Percentiles rank a stretch among this genome's conserved stretches.
Conservation (phyloP, 805 yeast genomes). For the Candida rishiriensis region DNA sequence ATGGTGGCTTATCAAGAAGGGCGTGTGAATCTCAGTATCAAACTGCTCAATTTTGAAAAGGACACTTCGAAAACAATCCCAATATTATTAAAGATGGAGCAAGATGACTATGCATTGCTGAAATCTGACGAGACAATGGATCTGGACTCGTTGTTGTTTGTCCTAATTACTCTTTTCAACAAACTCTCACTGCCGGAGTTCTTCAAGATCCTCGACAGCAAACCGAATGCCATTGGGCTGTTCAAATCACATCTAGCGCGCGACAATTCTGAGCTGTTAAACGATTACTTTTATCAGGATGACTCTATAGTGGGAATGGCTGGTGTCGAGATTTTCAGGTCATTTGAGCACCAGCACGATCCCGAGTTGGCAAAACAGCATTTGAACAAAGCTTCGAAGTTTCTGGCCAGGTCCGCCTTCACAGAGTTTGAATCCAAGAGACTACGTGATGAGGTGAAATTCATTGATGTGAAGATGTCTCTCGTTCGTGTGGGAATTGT, state of each 20-base stretch:
- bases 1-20: slow-evolving; percentile 78
- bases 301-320: slow-evolving; percentile 51
- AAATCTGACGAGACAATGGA: slow-evolving; percentile 62
- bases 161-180: slow-evolving; percentile 50
- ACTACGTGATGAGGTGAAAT: slow-evolving; percentile 40
- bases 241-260: slow-evolving; percentile 33
- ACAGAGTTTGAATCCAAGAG: slow-evolving; percentile 34
- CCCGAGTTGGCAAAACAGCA: slow-evolving; percentile 19
- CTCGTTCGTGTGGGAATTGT: slow-evolving; percentile 37
- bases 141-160: slow-evolving; percentile 54
- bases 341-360: slow-evolving; percentile 16
- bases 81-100: slow-evolving; percentile 65
- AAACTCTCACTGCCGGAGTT: slow-evolving; percentile 62
- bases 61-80: slow-evolving; percentile 56
- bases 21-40: slow-evolving; percentile 59
- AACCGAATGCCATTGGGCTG: slow-evolving; percentile 36
- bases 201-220: slow-evolving; percentile 55
- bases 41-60: slow-evolving; percentile 67
- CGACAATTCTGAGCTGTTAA: slow-evolving; percentile 35
- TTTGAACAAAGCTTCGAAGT: slow-evolving; percentile 26
- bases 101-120: slow-evolving; percentile 60
- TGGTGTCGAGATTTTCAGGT: slow-evolving; percentile 32
- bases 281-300: slow-evolving; percentile 59
- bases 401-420: slow-evolving; percentile 30
- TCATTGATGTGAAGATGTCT: slow-evolving; percentile 24